Evolutionary conservation across 768 basidiomycete genomes (phyloP).

Genomic region (Sporobolomyces roseus): DNA sequence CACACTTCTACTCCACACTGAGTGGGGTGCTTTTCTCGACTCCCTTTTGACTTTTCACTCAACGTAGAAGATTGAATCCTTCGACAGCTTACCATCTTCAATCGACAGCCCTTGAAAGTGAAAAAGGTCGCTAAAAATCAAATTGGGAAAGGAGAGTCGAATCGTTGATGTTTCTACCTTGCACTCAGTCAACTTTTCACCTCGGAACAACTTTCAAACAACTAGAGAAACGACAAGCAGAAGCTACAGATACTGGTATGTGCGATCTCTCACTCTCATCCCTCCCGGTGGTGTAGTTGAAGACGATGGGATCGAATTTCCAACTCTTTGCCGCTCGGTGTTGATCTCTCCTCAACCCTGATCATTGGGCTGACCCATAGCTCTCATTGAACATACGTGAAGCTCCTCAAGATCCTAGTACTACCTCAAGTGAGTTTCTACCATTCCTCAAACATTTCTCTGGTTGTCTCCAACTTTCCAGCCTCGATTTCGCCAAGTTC

Average conservation of each 20-base stretch:
- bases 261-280: not conserved
- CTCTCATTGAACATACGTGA: too few relatives aligned
- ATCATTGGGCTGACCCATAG: too few relatives aligned
- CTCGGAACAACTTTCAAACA: not conserved
- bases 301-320: not conserved
- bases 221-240: not conserved
- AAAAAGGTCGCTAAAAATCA: too few relatives aligned
- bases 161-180: too few relatives aligned
- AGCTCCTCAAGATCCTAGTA: too few relatives aligned
- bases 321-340: not conserved
- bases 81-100: not conserved
- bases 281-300: not conserved
- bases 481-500: too few relatives aligned
- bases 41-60: not conserved
- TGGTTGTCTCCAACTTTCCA: too few relatives aligned
- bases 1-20: not conserved
- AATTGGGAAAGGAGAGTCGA: too few relatives aligned
- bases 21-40: not conserved
- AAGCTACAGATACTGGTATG: slow-evolving; percentile 2
- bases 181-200: not conserved
- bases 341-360: too few relatives aligned
- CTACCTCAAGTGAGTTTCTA: too few relatives aligned
- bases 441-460: too few relatives aligned
- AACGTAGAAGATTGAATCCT: not conserved
- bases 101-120: not conserved